Conservation (phyloP, 2,329 filamentous ascomycete genomes). For the Fragosphaeria purpurea region DNA sequence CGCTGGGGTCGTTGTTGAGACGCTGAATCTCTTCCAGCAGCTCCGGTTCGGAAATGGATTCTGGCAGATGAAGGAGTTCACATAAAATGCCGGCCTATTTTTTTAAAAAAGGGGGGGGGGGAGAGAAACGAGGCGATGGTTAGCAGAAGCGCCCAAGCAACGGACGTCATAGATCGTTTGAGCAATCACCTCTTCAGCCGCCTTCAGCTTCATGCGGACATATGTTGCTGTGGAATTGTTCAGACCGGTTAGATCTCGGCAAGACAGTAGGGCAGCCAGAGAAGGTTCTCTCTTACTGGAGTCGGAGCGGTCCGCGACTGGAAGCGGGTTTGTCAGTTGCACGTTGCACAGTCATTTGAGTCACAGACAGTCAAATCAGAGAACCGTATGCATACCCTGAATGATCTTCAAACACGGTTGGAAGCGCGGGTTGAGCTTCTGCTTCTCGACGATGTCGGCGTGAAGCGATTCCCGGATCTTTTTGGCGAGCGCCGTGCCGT, state of each 20-base stretch:
- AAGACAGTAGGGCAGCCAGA: too few species aligned
- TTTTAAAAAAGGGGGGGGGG: not conserved
- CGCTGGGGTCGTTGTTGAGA: slow-evolving; percentile 75
- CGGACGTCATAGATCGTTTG: too few species aligned
- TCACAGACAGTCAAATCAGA: not conserved
- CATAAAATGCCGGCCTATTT: slow-evolving; percentile 76
- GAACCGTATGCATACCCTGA: slow-evolving; percentile 53
- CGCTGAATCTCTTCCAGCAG: slow-evolving; percentile 70
- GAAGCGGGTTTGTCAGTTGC: not conserved
- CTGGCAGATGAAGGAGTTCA: slow-evolving; percentile 74
- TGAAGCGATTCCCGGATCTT: slow-evolving; percentile 75
- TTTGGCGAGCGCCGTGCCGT: slow-evolving; percentile 92
- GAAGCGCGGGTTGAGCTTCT: slow-evolving; percentile 76
- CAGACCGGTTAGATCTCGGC: not conserved
- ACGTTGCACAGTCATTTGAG: not conserved
- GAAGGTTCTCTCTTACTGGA: slow-evolving; percentile 53
- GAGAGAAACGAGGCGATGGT: not conserved
- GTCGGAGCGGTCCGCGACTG: slow-evolving; percentile 87
- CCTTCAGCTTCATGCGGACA: slow-evolving; percentile 99
- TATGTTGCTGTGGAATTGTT: slow-evolving; percentile 59
- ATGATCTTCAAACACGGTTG: slow-evolving; percentile 87
- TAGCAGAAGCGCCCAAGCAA: not conserved
- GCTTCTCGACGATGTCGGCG: slow-evolving; percentile 69
- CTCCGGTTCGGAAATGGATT: slow-evolving; percentile 72
- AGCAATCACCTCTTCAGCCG: slow-evolving; percentile 67